A percentile compares a stretch with the other conserved stretches of the same genome.
Conservation (phyloP, 495 filamentous ascomycete species). For the Penicillium crystallinum region DNA sequence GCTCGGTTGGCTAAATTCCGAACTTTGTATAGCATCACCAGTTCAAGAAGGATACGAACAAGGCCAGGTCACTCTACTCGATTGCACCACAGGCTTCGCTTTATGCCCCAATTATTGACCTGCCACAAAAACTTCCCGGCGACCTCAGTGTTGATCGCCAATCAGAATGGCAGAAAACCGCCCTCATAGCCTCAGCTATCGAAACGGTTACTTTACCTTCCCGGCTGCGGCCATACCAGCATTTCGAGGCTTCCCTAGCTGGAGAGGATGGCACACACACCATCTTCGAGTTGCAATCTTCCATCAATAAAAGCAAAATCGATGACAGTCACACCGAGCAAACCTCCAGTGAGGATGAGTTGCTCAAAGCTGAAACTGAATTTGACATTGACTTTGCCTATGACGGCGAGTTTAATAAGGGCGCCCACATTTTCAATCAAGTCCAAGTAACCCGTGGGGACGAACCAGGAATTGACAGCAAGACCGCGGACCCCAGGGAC, state of each 20-base stretch:
- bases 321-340: constrained; percentile 9
- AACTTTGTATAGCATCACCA: constrained; percentile 26
- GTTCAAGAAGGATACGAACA: constrained; percentile 58
- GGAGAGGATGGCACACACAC: constrained; percentile 68
- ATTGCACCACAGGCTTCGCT: constrained; percentile 67
- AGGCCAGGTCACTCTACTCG: constrained; percentile 61
- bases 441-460: constrained; percentile 41
- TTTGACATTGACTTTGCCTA: constrained; percentile 59
- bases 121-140: constrained; percentile 50
- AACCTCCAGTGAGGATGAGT: constrained; percentile 12
- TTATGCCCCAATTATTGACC: constrained; percentile 70
- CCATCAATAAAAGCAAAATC: constrained; percentile 32
- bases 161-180: constrained; percentile 79
- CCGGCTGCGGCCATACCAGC: constrained; percentile 54
- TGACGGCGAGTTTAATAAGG: constrained; percentile 32
- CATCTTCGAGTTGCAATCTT: constrained; percentile 67
- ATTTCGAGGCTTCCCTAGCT: constrained; percentile 67
- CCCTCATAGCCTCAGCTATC: constrained; percentile 67
- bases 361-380: constrained; percentile 23
- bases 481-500: constrained; percentile 23
- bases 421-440: constrained; percentile 59
- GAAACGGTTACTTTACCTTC: constrained; percentile 78
- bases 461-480: constrained; percentile 36
- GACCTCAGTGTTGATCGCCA: constrained; percentile 57
- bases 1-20: constrained; percentile 3